Evolutionary conservation across 2,329 filamentous ascomycete species (phyloP), one percentile per base, ranked within the genome.

Genomic region (Dactylellina haptotyla): DNA sequence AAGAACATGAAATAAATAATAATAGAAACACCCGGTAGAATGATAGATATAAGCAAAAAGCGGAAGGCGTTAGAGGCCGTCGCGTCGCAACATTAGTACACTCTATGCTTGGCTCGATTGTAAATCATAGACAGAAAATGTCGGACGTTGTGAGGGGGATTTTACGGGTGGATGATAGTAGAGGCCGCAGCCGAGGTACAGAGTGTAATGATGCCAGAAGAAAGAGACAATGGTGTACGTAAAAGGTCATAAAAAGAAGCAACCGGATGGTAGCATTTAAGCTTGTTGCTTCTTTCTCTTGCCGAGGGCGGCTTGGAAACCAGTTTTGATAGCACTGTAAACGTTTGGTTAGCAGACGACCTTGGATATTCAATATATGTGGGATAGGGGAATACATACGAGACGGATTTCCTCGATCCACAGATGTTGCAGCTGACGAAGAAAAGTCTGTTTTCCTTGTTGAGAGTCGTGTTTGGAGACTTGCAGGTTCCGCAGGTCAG

Each of bases 291-390:
- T 96, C 87, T 89, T 95, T 87, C 95, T 90, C 90, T 97, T 97
- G 82, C 95, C 95, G 83, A 99, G 91, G 84, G 98, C 95, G 83
- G 95, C 95, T 80, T 93, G 96, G 93, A 99, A 99, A 93, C 95
- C 95, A 75, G 93, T 97, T 89, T 99, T 99, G 90, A 99, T 99
- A 78, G 95, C 93, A 74, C 92, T 92, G 81, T 98, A 94, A 80
- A 89, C 14, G 34, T 3, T 9, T n/a, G 23, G 39, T 73, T 57
- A 73, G 69, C 18, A 61, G 93, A 81, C 93, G 90, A 83, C 94
- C 86, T 58, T 88, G 91, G 76, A 89, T 89, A 46, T 4, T 18
- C 79, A 90, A 92, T 70, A 89, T 90, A 8, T 0, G 20, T 18
- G 37, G 23, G 32, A 12, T 4, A 48, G 26, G 12, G 28, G 16